Evolutionary conservation across 2,329 filamentous ascomycete genomes (phyloP).

Genomic region (Penicillium polonicum): DNA sequence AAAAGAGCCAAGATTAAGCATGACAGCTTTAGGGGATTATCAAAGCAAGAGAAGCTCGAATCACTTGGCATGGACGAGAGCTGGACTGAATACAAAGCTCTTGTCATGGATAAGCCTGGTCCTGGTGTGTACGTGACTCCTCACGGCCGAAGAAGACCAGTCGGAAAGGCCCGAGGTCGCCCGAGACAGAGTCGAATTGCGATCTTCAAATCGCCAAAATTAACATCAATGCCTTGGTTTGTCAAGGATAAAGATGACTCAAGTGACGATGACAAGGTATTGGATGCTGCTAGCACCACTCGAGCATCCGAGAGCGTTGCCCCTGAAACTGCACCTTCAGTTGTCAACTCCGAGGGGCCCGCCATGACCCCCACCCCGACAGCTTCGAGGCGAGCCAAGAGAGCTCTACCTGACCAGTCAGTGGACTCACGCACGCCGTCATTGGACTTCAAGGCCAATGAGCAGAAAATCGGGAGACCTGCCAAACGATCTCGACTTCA

Average conservation of each 20-base stretch:
- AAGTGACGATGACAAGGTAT: background rate
- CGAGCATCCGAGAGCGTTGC: background rate
- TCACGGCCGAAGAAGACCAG: constrained; percentile 38
- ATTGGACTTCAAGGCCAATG: background rate
- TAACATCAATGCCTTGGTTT: constrained; percentile 41
- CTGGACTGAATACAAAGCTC: constrained; percentile 43
- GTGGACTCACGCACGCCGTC: background rate
- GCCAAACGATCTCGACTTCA: constrained; percentile 22
- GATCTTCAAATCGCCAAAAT: constrained; percentile 38
- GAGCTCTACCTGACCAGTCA: background rate
- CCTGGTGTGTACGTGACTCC: constrained; percentile 45
- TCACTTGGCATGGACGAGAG: constrained; percentile 42
- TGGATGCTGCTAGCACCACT: background rate
- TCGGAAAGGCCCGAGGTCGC: constrained; percentile 40
- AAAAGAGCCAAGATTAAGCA: constrained; percentile 20
- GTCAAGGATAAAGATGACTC: constrained; percentile 14
- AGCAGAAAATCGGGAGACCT: constrained; percentile 11
- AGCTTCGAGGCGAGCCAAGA: background rate
- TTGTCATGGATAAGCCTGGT: constrained; percentile 37
- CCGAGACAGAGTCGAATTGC: constrained; percentile 41
- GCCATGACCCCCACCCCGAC: background rate
- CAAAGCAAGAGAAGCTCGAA: constrained; percentile 40
- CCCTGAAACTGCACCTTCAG: background rate
- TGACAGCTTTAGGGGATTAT: constrained; percentile 30
- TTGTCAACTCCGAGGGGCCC: background rate